Evolutionary conservation across 2,329 filamentous ascomycete genomes (phyloP).

Genomic region (Trichoderma oligosporum): DNA sequence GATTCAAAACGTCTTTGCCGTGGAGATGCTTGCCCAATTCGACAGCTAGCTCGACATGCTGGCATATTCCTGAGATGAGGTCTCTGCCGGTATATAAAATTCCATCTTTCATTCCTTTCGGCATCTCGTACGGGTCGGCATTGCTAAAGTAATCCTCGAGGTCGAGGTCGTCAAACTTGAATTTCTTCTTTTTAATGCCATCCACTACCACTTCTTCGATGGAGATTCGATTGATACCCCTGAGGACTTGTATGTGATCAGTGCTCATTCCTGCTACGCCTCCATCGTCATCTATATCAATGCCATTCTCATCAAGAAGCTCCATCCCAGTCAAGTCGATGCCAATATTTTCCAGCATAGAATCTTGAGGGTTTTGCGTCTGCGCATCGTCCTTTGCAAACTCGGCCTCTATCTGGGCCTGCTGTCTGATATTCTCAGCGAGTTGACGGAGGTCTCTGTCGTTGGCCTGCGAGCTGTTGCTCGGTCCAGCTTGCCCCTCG

Average conservation of each 20-base stretch:
- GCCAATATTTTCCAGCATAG: not conserved
- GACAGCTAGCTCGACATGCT: constrained; percentile 50
- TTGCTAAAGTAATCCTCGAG: constrained; percentile 30
- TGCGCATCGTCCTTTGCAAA: constrained; percentile 2
- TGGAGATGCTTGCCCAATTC: constrained; percentile 53
- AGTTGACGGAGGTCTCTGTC: constrained; percentile 22
- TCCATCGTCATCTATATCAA: not conserved
- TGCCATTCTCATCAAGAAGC: not conserved
- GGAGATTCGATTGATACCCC: constrained; percentile 10
- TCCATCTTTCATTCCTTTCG: constrained; percentile 15
- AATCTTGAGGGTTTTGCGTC: not conserved
- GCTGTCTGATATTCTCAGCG: constrained; percentile 24
- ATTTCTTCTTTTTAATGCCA: constrained; percentile 26
- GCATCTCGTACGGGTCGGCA: constrained; percentile 29
- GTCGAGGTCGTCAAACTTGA: constrained; percentile 30
- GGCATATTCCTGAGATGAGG: constrained; percentile 42
- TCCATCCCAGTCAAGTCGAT: constrained; percentile 1
- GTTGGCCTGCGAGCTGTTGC: not conserved
- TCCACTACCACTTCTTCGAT: constrained; percentile 17
- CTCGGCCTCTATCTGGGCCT: constrained; percentile 23
- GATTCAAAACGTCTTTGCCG: constrained; percentile 54
- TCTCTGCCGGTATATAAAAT: constrained; percentile 34
- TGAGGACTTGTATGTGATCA: constrained; percentile 11
- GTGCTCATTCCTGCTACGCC: not conserved
- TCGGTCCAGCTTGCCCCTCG: constrained; percentile 18